Evolutionary conservation across 768 basidiomycete genomes (phyloP), one percentile per base, ranked within the genome.

Genomic region (Agaricus bisporus): DNA sequence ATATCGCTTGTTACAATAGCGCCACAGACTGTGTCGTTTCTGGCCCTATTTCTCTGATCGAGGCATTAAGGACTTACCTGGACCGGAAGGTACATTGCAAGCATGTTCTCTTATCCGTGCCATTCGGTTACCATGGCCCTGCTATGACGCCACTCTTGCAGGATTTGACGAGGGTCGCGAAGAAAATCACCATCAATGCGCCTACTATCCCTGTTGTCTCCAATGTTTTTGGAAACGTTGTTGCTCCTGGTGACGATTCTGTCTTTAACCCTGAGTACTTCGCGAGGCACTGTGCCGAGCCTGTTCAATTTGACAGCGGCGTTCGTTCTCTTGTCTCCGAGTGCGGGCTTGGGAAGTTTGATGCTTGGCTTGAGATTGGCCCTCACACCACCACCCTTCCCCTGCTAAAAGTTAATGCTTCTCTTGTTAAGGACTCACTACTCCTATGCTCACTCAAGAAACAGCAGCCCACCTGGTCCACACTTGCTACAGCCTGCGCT

Each of bases 91-190:
- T 74, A 59, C 72, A 64, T 38, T 63, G 70, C 14, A 54, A 54
- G 46, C 48, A 36, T 35, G 46, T 42, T 17, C 59, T 75, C 41
- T 70, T 89, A 1, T 57, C 70, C 5, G 79, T 84, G 8, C 79
- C 80, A 1, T 84, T 79, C 55, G 87, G 79, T 1, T 86, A 80
- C 60, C 88, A 90, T 66, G 84, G 81, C 41, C 53, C 68, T n/a
- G 78, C 81, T 1, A 85, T 89, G 86, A 62, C 65, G 5, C 78
- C 83, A 0, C 59, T 86, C 10, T 56, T 81, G 12, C 67, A 73
- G n/a, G 77, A 77, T 43, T 73, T 88, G 28, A 67, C 63, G 35
- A 57, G 57, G 0, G 56, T 81, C 4, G 73, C 76, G 10, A 61
- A 59, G 9, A 63, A 60, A 5, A 59, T 80, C 35, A 61, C 64